phyloP scores from a whole-genome alignment of 148 eudicot genomes.

The Chenopodium formosanum region DNA sequence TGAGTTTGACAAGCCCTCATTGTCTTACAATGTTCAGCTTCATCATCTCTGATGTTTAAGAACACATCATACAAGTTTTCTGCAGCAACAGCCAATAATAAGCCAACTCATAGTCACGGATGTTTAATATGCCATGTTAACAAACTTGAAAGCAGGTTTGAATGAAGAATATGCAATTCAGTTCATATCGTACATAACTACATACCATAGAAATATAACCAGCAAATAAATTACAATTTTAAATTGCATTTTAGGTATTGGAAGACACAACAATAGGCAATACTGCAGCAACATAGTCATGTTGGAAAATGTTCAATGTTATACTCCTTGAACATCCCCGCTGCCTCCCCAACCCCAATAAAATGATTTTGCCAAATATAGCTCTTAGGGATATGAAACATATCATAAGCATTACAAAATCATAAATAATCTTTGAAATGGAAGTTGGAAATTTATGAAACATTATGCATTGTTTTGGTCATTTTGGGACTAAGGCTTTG shows the following conservation, averaged over 20 bases:
- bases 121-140: background rate
- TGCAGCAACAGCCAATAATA: conserved; percentile 25
- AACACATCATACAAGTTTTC: conserved; percentile 88
- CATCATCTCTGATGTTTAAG: conserved; percentile 88
- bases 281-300: background rate
- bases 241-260: background rate
- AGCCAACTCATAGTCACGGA: too few species aligned
- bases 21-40: conserved; percentile 99
- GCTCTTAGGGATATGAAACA: background rate
- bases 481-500: too few species aligned
- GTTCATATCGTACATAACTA: background rate
- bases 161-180: background rate
- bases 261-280: background rate
- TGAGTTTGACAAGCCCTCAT: conserved; percentile 96
- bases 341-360: background rate
- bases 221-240: background rate
- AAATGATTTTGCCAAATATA: background rate
- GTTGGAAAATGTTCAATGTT: background rate
- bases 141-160: background rate
- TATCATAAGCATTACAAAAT: background rate
- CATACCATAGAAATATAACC: background rate
- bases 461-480: background rate
- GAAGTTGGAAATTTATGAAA: background rate
- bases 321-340: background rate
- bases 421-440: background rate